These are phyloP conservation scores for Acer negundo DNA, from an alignment of 345 rosid genomes.

Conservation along the genomic window DNA sequence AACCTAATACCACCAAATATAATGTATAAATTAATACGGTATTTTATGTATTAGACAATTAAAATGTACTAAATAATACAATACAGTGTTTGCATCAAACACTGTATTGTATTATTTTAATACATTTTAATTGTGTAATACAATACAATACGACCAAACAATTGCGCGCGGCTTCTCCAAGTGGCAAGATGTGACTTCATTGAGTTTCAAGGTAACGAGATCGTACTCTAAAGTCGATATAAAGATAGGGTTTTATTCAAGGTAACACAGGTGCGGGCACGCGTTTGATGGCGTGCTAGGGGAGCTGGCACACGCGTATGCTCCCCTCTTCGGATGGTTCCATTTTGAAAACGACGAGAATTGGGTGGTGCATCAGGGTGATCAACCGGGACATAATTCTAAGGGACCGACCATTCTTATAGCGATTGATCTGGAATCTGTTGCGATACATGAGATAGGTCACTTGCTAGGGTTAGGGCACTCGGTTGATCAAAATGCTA, in stretches of 20 bases:
- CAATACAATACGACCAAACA: no score
- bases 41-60: no score
- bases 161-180: no score
- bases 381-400: conserved; percentile 38
- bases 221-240: conserved; percentile 47
- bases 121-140: no score
- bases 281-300: conserved; percentile 85
- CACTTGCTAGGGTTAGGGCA: conserved; percentile 92
- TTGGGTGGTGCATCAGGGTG: conserved; percentile 46
- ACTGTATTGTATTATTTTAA: no score
- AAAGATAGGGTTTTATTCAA: conserved; percentile 63
- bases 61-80: no score
- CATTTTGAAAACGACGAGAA: conserved; percentile 75
- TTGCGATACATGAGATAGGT: conserved; percentile 93
- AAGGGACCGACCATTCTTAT: conserved; percentile 25
- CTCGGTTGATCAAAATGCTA: conserved; percentile 66
- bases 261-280: conserved; percentile 91
- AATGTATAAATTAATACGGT: no score
- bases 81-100: no score
- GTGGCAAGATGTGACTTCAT: no score
- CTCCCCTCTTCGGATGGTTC: conserved; percentile 73
- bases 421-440: conserved; percentile 81
- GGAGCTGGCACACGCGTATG: conserved; percentile 87
- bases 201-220: no score
- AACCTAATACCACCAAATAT: no score